Percentiles rank a stretch among this genome's conserved stretches.
Evolutionary conservation across 2,329 filamentous ascomycete genomes (phyloP).

Genomic region (Cladosporium halotolerans): DNA sequence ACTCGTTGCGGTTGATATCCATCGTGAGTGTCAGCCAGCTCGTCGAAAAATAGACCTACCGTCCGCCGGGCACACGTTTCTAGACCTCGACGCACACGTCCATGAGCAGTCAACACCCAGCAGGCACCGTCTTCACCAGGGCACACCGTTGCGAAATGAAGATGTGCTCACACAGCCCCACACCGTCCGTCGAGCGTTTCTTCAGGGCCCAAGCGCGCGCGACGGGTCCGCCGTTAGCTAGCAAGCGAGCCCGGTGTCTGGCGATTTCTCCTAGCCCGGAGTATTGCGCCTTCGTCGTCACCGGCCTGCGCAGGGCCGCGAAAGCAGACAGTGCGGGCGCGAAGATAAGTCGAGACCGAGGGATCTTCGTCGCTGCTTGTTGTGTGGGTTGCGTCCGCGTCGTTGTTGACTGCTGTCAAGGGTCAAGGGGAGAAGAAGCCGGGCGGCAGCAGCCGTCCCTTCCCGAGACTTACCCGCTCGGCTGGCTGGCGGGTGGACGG

Average conservation of each 20-base stretch:
- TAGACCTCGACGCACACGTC: not conserved
- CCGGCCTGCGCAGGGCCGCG: not conserved
- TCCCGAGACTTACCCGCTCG: not conserved
- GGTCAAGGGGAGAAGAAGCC: too few species aligned
- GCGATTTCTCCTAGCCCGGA: not conserved
- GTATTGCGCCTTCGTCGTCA: not conserved
- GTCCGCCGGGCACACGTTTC: not conserved
- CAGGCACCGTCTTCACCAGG: not conserved
- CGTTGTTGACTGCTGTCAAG: too few species aligned
- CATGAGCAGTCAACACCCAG: not conserved
- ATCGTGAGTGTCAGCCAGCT: too few species aligned
- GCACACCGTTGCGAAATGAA: conserved; percentile 4
- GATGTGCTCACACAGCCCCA: conserved; percentile 1
- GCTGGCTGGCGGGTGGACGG: not conserved
- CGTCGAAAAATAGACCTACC: too few species aligned
- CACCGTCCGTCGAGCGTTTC: not conserved
- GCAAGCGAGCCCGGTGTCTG: not conserved
- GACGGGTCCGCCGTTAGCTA: not conserved
- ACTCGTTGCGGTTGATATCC: not conserved
- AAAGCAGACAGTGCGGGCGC: not conserved
- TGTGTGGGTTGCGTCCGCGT: too few species aligned
- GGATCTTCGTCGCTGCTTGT: not conserved
- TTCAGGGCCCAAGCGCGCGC: not conserved
- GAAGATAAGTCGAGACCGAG: not conserved
- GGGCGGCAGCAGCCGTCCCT: too few species aligned